Percentiles rank a stretch among this genome's conserved stretches.
phyloP scores from a whole-genome alignment of 192 early-diverging fungal species.

The Entophlyctis luteolus region DNA sequence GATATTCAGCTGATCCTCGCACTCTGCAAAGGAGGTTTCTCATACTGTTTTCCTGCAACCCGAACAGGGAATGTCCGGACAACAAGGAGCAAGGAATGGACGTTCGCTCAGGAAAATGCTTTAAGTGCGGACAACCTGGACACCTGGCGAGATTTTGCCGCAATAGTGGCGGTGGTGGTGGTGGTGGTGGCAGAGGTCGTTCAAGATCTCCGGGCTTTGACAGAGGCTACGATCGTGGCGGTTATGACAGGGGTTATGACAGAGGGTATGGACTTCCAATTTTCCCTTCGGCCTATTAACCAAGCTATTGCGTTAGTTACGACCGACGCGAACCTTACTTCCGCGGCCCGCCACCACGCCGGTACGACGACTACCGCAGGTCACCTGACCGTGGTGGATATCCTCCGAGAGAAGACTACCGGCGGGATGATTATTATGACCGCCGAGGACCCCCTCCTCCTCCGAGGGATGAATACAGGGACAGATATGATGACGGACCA shows the following conservation, averaged over 20 bases:
- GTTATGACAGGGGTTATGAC: constrained; percentile 18
- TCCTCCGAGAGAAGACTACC: not conserved
- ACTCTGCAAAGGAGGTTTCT: no score
- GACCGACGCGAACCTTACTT: constrained; percentile 15
- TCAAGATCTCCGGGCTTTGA: constrained; percentile 27
- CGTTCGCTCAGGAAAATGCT: constrained; percentile 53
- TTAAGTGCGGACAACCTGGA: constrained; percentile 49
- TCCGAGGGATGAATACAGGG: constrained; percentile 5
- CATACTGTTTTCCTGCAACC: no score
- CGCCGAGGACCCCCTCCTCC: constrained; percentile 22
- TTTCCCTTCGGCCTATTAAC: no score
- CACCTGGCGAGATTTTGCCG: constrained; percentile 54
- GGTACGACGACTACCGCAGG: constrained; percentile 1
- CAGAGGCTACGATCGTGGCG: not conserved
- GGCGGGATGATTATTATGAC: constrained; percentile 9
- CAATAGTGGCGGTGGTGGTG: no score
- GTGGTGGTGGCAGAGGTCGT: constrained; percentile 18
- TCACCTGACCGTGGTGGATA: constrained; percentile 11
- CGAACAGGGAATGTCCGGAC: constrained; percentile 45
- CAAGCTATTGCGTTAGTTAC: no score
- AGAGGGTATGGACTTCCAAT: not conserved
- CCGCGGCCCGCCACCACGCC: constrained; percentile 15
- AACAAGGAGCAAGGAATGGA: constrained; percentile 48
- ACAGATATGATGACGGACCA: constrained; percentile 9
- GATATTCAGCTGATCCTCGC: no score